A percentile compares a stretch with the other conserved stretches of the same genome.
Evolutionary conservation across 352 stramenopile genomes (phyloP).

Genomic region (Phytophthora europaea): DNA sequence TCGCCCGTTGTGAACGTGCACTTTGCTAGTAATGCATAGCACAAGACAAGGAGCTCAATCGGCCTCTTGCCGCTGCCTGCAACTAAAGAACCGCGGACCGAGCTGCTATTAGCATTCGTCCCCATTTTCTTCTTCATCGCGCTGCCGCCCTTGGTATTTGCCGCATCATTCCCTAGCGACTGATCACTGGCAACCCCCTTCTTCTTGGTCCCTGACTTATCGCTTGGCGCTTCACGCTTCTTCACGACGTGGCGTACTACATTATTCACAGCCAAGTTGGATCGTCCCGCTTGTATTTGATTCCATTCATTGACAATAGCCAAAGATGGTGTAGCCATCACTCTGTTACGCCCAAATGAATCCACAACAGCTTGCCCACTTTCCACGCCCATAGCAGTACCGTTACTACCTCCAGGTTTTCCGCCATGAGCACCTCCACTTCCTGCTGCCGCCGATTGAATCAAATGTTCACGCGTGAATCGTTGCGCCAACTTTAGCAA

Average conservation of each 20-base stretch:
- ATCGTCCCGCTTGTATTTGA: conserved; percentile 74
- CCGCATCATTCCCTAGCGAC: conserved; percentile 36
- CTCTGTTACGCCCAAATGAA: conserved; percentile 82
- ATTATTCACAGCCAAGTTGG: conserved; percentile 85
- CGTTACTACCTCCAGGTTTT: conserved; percentile 39
- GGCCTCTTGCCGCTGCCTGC: conserved; percentile 60
- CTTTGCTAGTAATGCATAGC: conserved; percentile 83
- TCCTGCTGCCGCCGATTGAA: conserved; percentile 51
- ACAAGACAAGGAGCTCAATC: conserved; percentile 85
- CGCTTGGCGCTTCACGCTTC: conserved; percentile 60
- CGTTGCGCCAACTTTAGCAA: conserved; percentile 87
- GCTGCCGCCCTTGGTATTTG: conserved; percentile 28
- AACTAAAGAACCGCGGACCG: conserved; percentile 32
- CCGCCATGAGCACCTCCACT: conserved; percentile 26
- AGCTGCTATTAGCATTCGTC: conserved; percentile 22
- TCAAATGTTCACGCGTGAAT: conserved; percentile 87
- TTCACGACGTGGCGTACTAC: conserved; percentile 76
- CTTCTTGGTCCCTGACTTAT: conserved; percentile 69
- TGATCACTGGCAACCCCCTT: conserved; percentile 43
- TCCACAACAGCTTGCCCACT: conserved; percentile 63
- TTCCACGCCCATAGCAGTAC: conserved; percentile 42
- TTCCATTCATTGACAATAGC: conserved; percentile 89
- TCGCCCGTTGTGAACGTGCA: conserved; percentile 80
- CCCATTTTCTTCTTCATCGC: conserved; percentile 58
- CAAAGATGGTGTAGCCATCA: conserved; percentile 90